Evolutionary conservation across 441 rosid species (phyloP).

Genomic region (Capsella rubella): DNA sequence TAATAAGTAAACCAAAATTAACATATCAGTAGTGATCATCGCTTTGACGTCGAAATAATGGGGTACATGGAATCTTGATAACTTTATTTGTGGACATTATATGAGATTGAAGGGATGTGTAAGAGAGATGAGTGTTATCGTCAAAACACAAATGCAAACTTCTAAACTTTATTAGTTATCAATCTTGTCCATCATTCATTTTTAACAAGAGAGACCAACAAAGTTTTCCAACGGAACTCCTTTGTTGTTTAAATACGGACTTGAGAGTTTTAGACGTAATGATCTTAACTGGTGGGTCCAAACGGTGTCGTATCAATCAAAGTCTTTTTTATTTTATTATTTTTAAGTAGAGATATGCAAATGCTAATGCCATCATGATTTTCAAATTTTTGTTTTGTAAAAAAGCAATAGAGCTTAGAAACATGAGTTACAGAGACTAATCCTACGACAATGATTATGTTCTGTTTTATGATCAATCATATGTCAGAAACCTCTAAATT

Average conservation of each 20-base stretch:
- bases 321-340: background rate
- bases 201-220: slow-evolving; percentile 18
- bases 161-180: slow-evolving; percentile 47
- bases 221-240: slow-evolving; percentile 33
- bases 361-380: slow-evolving; percentile 25
- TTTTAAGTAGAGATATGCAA: no score
- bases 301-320: slow-evolving; percentile 38
- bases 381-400: slow-evolving; percentile 13
- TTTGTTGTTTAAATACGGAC: slow-evolving; percentile 32
- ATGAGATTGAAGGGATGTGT: slow-evolving; percentile 43
- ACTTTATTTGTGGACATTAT: slow-evolving; percentile 31
- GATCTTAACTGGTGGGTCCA: slow-evolving; percentile 32
- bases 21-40: background rate
- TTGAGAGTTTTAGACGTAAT: slow-evolving; percentile 44
- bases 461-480: slow-evolving; percentile 27
- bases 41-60: slow-evolving; percentile 29
- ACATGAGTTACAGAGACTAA: slow-evolving; percentile 4
- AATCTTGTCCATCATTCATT: slow-evolving; percentile 42
- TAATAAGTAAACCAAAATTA: no score
- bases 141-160: slow-evolving; percentile 41
- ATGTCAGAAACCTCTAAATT: slow-evolving; percentile 16
- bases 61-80: slow-evolving; percentile 39
- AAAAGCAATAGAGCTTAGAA: slow-evolving; percentile 12
- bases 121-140: slow-evolving; percentile 41
- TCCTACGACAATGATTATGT: slow-evolving; percentile 32